Evolutionary conservation across 805 yeast genomes (phyloP), one percentile per base, ranked within the genome.

Genomic region (Candida andamanensis): DNA sequence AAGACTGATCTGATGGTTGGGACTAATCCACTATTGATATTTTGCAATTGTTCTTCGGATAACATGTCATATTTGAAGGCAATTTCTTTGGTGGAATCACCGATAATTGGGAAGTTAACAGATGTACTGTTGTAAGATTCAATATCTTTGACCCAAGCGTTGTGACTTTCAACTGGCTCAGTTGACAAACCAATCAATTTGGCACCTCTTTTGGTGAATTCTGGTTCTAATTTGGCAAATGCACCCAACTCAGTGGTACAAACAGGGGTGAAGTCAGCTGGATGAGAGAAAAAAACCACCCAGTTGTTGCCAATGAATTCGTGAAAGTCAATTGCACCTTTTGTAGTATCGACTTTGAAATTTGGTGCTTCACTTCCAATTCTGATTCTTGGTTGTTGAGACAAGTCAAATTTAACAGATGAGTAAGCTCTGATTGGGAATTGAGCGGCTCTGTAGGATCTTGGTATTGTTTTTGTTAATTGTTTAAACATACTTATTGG

Each of bases 181-280:
- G 83, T 80, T 19, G 83, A 76, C 38, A 80, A 63, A 23, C 85
- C 86, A 50, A 80, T 71, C 50, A 80, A 64, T 49, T 78, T 78
- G 34, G 78, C 79, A 35, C 73, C 72, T 54, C 85, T 68, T 54
- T 73, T 70, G 45, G 65, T 66, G 50, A 80, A 80, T 53, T 80
- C 85, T 10, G 82, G 81, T 51, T 78, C 76, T 50, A 80, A 63
- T 50, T 75, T 72, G 42, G 85, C 80, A 49, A 80, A 79, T 6
- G 85, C 86, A 41, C 86, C 86, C 38, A 80, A 65, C 56, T 80
- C 87, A 31, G 87, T 80, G 42, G 86, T 80, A 56, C 87, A 80
- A 29, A 80, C 84, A 21, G 87, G 87, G 14, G 87, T 80, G 66
- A 76, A 80, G 54, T 80, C 86, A 43, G 78, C 85, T 35, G 87